Base-by-base conservation (phyloP, 2,329 filamentous ascomycete species). In the Ceratocystis lukuohia region DNA sequence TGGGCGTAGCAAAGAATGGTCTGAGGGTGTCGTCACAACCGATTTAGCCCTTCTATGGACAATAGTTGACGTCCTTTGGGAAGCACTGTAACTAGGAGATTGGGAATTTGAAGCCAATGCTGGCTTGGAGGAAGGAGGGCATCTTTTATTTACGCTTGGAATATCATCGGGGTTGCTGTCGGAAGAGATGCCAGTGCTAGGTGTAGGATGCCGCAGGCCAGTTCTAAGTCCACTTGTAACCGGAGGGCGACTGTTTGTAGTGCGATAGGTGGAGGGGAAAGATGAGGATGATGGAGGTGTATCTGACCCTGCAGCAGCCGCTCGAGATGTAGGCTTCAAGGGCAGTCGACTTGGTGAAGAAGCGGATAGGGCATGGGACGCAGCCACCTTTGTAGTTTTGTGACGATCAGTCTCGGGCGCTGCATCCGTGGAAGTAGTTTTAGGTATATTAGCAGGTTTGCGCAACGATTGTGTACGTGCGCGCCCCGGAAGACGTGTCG, bases 311-410 rank as follows among this genome's bases (percentile, higher is more conserved):
- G 20, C 50, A 5, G 53, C 7, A 28, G 53, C 37, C 30, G 15
- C 20, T 3, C 37, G 73, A 28, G 74, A 72, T 62, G 72, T 69
- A 41, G 78, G 79, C 71, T 80, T 82, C 70, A 79, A 72, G 48
- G 80, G 80, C 41, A 83, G 74, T 48, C 80, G 77, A 71, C 78
- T 83, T 1, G 81, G 80, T 8, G 80, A 82, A 20, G 70, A 71
- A 70, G 72, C 56, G 10, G 37, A 15, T n/a, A 45, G 15, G 20
- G 50, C 63, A 17, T 53, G 66, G 15, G 62, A 28, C 8, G 53
- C 25, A 28, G 37, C 10, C 45, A 50, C 3, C 8, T 53, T 20
- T 33, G 59, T 50, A 7, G 46, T 22, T 48, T 22, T 77, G 66
- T 77, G 74, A 30, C 71, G 66, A 48, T 73, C 72, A 68, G 64